phyloP scores from a whole-genome alignment of 169 alveolate species.

The Miamiensis avidus region DNA sequence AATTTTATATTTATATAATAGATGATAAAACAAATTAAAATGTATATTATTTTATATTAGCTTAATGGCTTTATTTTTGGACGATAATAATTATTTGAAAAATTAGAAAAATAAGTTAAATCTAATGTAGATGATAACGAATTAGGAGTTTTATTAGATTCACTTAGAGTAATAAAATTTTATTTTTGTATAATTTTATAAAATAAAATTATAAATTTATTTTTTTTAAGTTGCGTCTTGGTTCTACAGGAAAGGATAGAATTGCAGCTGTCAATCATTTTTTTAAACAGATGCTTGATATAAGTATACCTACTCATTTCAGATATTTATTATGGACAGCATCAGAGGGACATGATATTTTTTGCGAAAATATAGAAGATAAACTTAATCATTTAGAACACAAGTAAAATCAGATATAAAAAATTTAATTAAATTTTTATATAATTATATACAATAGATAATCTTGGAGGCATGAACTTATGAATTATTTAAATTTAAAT shows the following conservation, averaged over 20 bases:
- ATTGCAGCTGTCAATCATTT: constrained; percentile 40
- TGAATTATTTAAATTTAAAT: constrained; percentile 4
- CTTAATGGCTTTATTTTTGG: constrained; percentile 46
- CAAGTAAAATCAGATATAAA: not conserved
- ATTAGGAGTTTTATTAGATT: constrained; percentile 38
- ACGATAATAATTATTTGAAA: constrained; percentile 43
- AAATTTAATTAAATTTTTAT: too few species aligned
- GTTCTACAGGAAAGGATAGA: constrained; percentile 51
- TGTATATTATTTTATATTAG: not conserved
- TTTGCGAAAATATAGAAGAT: constrained; percentile 13
- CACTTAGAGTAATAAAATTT: constrained; percentile 21
- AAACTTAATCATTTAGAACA: not conserved
- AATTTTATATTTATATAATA: not conserved
- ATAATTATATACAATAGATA: constrained; percentile 11
- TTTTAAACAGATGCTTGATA: constrained; percentile 38
- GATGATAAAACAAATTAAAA: not conserved
- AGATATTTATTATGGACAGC: constrained; percentile 48
- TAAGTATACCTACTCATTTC: constrained; percentile 43
- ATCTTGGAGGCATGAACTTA: constrained; percentile 31
- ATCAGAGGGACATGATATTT: constrained; percentile 13
- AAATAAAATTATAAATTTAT: not conserved
- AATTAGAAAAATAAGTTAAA: constrained; percentile 28
- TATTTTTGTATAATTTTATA: too few species aligned
- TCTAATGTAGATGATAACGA: constrained; percentile 35
- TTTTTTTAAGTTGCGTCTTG: constrained; percentile 26